phyloP scores from a whole-genome alignment of 2,329 filamentous ascomycete species.

The Cladobotryum mycophilum region DNA sequence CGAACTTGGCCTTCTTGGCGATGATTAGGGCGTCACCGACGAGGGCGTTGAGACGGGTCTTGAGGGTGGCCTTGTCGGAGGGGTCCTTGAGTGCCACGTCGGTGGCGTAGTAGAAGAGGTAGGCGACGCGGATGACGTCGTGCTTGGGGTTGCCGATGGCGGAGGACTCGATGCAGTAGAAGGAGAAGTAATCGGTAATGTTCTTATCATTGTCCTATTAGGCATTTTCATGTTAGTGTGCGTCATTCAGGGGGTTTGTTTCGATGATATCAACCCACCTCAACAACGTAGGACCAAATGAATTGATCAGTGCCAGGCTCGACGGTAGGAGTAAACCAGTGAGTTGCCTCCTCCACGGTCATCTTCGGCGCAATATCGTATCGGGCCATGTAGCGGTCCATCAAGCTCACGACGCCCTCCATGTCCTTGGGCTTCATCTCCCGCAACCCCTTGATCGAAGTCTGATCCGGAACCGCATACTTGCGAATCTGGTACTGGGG shows the following conservation, averaged over 20 bases:
- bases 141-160: conserved; percentile 79
- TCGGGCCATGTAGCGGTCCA: conserved; percentile 69
- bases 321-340: conserved; percentile 74
- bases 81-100: conserved; percentile 64
- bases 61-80: conserved; percentile 53
- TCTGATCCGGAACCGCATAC: conserved; percentile 73
- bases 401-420: conserved; percentile 64
- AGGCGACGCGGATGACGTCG: conserved; percentile 77
- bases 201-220: conserved; percentile 49
- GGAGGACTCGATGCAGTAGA: conserved; percentile 90
- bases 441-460: conserved; percentile 68
- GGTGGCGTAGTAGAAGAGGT: conserved; percentile 94
- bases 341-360: conserved; percentile 70
- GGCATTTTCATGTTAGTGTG: too few species aligned
- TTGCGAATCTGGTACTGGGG: conserved; percentile 78
- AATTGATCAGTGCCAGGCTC: conserved; percentile 63
- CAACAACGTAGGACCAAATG: conserved; percentile 90
- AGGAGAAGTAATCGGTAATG: conserved; percentile 95
- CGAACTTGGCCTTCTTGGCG: conserved; percentile 77
- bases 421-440: conserved; percentile 75
- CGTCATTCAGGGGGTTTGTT: neutral
- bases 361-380: conserved; percentile 85
- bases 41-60: conserved; percentile 72
- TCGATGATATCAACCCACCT: conserved; percentile 42
- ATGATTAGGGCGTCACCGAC: conserved; percentile 81